Evolutionary conservation across 805 yeast genomes (phyloP).

Genomic region (Blastobotrys robertii): DNA sequence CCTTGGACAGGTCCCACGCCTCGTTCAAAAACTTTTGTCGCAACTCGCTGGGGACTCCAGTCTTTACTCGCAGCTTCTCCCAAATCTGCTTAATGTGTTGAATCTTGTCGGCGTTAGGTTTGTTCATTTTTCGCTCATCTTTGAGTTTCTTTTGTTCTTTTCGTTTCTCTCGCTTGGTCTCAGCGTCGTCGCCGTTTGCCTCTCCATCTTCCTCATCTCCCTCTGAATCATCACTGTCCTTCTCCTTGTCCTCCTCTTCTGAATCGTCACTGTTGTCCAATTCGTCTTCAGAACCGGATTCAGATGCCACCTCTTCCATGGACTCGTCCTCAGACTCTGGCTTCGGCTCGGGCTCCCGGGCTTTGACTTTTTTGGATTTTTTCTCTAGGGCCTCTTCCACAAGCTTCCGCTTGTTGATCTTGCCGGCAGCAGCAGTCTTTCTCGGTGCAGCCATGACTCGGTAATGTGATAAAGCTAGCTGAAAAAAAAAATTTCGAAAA

Average conservation of each 20-base stretch:
- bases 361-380: conserved; percentile 3
- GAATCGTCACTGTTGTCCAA: conserved; percentile 7
- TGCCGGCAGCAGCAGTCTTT: neutral
- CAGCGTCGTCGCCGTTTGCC: conserved; percentile 25
- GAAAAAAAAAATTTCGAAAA: neutral
- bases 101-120: conserved; percentile 81
- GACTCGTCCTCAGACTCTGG: conserved; percentile 5
- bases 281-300: conserved; percentile 7
- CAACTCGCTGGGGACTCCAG: conserved; percentile 65
- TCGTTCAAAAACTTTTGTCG: conserved; percentile 74
- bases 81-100: conserved; percentile 77
- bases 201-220: conserved; percentile 28
- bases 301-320: conserved; percentile 5
- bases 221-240: conserved; percentile 20
- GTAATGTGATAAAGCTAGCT: neutral
- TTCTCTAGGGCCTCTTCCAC: conserved; percentile 3
- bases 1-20: conserved; percentile 74
- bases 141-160: conserved; percentile 71
- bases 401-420: conserved; percentile 2
- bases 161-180: conserved; percentile 52
- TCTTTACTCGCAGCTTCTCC: conserved; percentile 84
- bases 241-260: conserved; percentile 25
- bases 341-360: conserved; percentile 8
- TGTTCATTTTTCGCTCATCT: conserved; percentile 74
- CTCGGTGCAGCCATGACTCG: neutral